Percentiles rank a stretch among this genome's conserved stretches.
phyloP scores from a whole-genome alignment of 192 early-diverging fungal species.

The Umbelopsis ramanniana region DNA sequence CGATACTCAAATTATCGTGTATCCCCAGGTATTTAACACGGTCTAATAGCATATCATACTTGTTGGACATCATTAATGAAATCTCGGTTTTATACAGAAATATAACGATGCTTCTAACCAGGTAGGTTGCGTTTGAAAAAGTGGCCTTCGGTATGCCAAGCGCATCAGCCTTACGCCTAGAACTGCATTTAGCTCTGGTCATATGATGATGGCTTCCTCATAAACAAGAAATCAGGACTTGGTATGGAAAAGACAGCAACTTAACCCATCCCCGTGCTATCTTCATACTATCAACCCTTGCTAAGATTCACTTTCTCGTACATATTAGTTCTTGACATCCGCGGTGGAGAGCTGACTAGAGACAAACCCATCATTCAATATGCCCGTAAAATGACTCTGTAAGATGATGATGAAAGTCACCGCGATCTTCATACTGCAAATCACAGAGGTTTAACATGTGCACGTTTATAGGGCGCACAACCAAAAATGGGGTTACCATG shows the following conservation, averaged over 20 bases:
- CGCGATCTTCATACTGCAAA: not conserved
- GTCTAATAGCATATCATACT: too few species aligned
- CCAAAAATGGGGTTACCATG: conserved; percentile 36
- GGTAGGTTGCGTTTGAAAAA: not conserved
- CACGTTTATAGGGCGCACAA: conserved; percentile 32
- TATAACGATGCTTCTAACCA: conserved; percentile 29
- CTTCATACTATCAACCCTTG: not conserved
- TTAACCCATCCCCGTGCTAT: not conserved
- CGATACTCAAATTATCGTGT: conserved; percentile 31
- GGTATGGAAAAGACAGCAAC: conserved; percentile 17
- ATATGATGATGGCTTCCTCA: conserved; percentile 32
- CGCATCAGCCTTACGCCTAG: not conserved
- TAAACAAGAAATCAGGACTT: conserved; percentile 31
- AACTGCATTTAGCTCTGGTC: conserved; percentile 22
- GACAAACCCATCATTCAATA: conserved; percentile 36
- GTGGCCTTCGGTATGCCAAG: not conserved
- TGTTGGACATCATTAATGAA: not conserved
- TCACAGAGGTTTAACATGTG: not conserved
- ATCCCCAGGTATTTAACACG: conserved; percentile 23
- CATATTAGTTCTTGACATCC: conserved; percentile 31
- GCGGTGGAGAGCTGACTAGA: conserved; percentile 28
- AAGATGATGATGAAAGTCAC: not conserved
- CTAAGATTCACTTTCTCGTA: not conserved
- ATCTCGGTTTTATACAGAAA: conserved; percentile 8
- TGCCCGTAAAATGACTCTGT: conserved; percentile 38